Evolutionary conservation across 2,329 filamentous ascomycete genomes (phyloP).

Genomic region (Akanthomyces lecanii): DNA sequence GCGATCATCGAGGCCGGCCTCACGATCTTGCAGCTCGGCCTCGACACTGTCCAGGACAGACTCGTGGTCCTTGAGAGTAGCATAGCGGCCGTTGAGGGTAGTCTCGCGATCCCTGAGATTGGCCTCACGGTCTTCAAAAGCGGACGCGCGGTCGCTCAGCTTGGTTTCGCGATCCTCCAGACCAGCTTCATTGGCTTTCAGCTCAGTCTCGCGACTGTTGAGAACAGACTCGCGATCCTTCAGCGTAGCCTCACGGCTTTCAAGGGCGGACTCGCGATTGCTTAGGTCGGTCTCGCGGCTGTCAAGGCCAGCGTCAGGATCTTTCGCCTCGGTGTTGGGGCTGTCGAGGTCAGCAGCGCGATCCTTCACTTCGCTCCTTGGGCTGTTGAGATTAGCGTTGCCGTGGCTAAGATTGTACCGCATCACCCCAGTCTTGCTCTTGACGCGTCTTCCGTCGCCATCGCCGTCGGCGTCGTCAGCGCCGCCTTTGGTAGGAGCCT

Average conservation of each 20-base stretch:
- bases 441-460: neutral
- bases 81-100: neutral
- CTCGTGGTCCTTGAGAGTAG: neutral
- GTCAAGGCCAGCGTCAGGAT: neutral
- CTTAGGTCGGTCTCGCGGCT: neutral
- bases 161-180: neutral
- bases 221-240: neutral
- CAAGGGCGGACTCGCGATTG: neutral
- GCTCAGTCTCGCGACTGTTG: neutral
- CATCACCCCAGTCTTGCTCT: neutral
- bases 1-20: neutral
- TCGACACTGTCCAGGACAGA: neutral
- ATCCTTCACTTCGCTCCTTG: neutral
- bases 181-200: neutral
- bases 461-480: neutral
- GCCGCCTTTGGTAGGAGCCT: neutral
- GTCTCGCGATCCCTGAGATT: neutral
- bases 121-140: neutral
- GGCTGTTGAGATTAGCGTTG: neutral
- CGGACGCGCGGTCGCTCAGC: neutral
- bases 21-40: too few species aligned
- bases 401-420: neutral
- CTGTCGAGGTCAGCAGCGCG: neutral
- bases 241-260: neutral
- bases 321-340: neutral